phyloP scores from a whole-genome alignment of 345 rosid genomes.

The Laguncularia racemosa region DNA sequence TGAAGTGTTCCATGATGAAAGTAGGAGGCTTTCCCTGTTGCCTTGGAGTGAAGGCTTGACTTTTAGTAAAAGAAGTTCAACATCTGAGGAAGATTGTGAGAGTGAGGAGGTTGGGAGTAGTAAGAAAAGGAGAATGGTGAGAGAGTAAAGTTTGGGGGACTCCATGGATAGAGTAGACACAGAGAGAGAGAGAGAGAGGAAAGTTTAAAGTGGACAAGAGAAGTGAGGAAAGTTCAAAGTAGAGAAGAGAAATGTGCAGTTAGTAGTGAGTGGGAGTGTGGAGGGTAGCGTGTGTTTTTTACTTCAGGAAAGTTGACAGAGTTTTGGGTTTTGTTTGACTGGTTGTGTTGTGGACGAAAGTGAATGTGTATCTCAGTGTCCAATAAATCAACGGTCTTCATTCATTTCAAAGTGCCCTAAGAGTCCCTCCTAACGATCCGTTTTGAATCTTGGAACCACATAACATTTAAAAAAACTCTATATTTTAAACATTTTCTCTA shows the following conservation, averaged over 20 bases:
- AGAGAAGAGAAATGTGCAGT: conserved; percentile 4
- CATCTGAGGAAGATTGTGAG: conserved; percentile 34
- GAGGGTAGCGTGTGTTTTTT: conserved; percentile 18
- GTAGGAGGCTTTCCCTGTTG: conserved; percentile 63
- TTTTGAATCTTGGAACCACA: too few relatives aligned
- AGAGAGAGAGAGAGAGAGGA: background rate
- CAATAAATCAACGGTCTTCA: conserved; percentile 33
- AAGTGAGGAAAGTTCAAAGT: background rate
- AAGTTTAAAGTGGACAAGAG: background rate
- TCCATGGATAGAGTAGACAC: conserved; percentile 41
- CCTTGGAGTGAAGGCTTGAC: conserved; percentile 81
- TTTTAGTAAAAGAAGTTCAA: conserved; percentile 61
- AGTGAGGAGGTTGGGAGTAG: conserved; percentile 2
- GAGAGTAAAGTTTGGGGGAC: conserved; percentile 27
- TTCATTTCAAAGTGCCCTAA: conserved; percentile 3
- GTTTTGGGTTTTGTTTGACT: conserved; percentile 28
- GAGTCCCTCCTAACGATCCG: too few relatives aligned
- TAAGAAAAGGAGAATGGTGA: conserved; percentile 27
- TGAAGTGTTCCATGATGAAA: conserved; percentile 86
- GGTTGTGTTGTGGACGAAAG: background rate
- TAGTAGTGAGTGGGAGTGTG: background rate
- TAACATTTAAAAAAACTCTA: too few relatives aligned
- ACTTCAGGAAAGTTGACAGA: conserved; percentile 45
- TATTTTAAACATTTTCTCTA: too few relatives aligned
- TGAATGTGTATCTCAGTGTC: too few relatives aligned